A percentile compares a stretch with the other conserved stretches of the same genome.
These are phyloP conservation scores for Geotrichum aggregatum DNA, from an alignment of 1,139 yeast species.

Conservation along the genomic window DNA sequence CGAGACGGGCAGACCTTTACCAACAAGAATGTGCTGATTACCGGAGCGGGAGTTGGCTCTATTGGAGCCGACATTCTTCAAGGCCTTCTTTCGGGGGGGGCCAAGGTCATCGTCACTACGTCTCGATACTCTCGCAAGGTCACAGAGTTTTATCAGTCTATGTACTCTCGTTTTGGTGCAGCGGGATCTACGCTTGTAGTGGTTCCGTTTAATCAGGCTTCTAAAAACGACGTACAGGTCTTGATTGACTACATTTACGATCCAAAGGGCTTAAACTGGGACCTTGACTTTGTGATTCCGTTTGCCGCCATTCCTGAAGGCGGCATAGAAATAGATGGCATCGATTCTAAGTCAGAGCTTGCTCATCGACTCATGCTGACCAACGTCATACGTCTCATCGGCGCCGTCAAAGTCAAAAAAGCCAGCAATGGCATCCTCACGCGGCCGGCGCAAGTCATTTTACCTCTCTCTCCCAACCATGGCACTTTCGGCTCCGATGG, in stretches of 20 bases:
- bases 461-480: slow-evolving; percentile 96
- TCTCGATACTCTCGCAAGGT: slow-evolving; percentile 91
- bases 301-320: slow-evolving; percentile 96
- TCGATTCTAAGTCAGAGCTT: slow-evolving; percentile 92
- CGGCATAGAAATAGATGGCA: slow-evolving; percentile 89
- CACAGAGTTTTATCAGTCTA: slow-evolving; percentile 90
- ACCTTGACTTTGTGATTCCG: slow-evolving; percentile 90
- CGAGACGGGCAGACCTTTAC: slow-evolving; percentile 84
- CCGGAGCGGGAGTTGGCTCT: slow-evolving; percentile 99
- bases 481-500: slow-evolving; percentile 99
- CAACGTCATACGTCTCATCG: slow-evolving; percentile 85
- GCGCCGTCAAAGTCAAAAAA: slow-evolving; percentile 83
- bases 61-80: slow-evolving; percentile 96
- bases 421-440: slow-evolving; percentile 55
- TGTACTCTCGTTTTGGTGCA: slow-evolving; percentile 90
- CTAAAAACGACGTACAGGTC: slow-evolving; percentile 86
- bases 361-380: slow-evolving; percentile 99
- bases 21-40: slow-evolving; percentile 81
- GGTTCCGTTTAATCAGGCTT: slow-evolving; percentile 98
- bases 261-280: slow-evolving; percentile 92
- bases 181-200: slow-evolving; percentile 86
- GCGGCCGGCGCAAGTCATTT: slow-evolving; percentile 95
- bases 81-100: slow-evolving; percentile 96
- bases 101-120: slow-evolving; percentile 92
- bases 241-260: slow-evolving; percentile 82